Percentiles rank a stretch among this genome's conserved stretches.
Evolutionary conservation across 306 rosid genomes (phyloP).

Genomic region (Macrotyloma uniflorum): DNA sequence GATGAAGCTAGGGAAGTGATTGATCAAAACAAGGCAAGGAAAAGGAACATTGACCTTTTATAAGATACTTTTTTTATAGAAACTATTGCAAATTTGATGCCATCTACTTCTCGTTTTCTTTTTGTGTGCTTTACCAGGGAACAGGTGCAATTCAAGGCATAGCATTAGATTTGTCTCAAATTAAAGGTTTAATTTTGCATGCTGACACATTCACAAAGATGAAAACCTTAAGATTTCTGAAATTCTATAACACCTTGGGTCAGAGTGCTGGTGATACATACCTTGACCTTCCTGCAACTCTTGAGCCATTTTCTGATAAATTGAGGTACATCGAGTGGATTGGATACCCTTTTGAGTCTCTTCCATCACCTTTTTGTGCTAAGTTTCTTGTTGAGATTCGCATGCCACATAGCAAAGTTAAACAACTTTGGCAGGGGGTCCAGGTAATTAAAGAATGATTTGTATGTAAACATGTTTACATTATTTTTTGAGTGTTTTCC

Average conservation of each 20-base stretch:
- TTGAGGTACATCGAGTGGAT: slow-evolving; percentile 37
- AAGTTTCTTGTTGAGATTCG: slow-evolving; percentile 28
- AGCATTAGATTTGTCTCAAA: slow-evolving; percentile 19
- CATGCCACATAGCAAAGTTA: slow-evolving; percentile 8
- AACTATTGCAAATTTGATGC: neutral
- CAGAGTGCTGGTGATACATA: neutral
- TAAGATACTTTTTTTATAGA: neutral
- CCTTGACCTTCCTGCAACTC: neutral
- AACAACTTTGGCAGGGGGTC: slow-evolving; percentile 36
- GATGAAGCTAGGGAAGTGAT: slow-evolving; percentile 13
- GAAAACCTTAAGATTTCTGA: slow-evolving; percentile 28
- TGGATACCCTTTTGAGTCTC: slow-evolving; percentile 18
- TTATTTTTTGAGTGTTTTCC: neutral
- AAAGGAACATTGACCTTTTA: neutral
- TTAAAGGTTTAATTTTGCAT: neutral
- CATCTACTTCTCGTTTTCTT: neutral
- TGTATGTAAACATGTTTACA: too few species aligned
- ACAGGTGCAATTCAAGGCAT: slow-evolving; percentile 38
- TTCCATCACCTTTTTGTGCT: slow-evolving; percentile 20
- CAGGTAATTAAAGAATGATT: slow-evolving; percentile 21
- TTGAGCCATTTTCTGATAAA: slow-evolving; percentile 7
- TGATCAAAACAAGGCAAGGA: slow-evolving; percentile 19
- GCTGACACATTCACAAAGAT: slow-evolving; percentile 32
- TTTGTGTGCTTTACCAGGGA: slow-evolving; percentile 30
- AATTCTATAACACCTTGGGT: neutral